phyloP scores from a whole-genome alignment of 495 filamentous ascomycete species.

The Lasiosphaeria ovina region DNA sequence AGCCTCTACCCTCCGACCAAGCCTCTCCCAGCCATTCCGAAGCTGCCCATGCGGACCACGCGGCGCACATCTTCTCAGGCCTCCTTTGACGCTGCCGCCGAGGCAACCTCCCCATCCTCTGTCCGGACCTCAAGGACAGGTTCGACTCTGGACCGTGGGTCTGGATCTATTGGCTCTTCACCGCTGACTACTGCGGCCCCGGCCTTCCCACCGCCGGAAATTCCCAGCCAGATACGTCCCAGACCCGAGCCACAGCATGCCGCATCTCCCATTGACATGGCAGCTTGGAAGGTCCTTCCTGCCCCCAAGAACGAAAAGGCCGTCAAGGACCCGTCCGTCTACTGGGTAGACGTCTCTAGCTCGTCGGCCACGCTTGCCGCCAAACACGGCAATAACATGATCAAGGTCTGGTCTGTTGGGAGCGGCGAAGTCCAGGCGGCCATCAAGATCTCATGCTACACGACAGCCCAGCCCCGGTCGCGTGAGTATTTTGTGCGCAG shows the following conservation, averaged over 20 bases:
- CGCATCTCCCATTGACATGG: slow-evolving; percentile 8
- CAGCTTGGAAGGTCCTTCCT: slow-evolving; percentile 28
- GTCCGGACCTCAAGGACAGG: slow-evolving; percentile 15
- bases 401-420: slow-evolving; percentile 36
- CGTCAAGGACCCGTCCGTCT: slow-evolving; percentile 29
- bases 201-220: slow-evolving; percentile 1
- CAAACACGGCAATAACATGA: slow-evolving; percentile 40
- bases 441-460: slow-evolving; percentile 37
- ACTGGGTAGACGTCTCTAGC: slow-evolving; percentile 30
- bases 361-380: slow-evolving; percentile 9
- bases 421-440: slow-evolving; percentile 27
- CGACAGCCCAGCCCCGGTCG: slow-evolving; percentile 32
- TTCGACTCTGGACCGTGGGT: slow-evolving; percentile 12
- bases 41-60: slow-evolving; percentile 8
- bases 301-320: slow-evolving; percentile 23
- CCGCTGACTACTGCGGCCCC: background rate
- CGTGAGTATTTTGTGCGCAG: slow-evolving; percentile 41
- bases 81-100: slow-evolving; percentile 15
- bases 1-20: slow-evolving; percentile 30
- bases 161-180: slow-evolving; percentile 4
- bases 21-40: slow-evolving; percentile 27
- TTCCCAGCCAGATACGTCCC: slow-evolving; percentile 4
- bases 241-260: background rate
- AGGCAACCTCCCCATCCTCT: slow-evolving; percentile 20
- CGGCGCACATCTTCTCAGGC: slow-evolving; percentile 20